Percentiles rank a stretch among this genome's conserved stretches.
These are phyloP conservation scores for Haplosporangium gracile DNA, from an alignment of 192 early-diverging fungal genomes.

Conservation along the genomic window DNA sequence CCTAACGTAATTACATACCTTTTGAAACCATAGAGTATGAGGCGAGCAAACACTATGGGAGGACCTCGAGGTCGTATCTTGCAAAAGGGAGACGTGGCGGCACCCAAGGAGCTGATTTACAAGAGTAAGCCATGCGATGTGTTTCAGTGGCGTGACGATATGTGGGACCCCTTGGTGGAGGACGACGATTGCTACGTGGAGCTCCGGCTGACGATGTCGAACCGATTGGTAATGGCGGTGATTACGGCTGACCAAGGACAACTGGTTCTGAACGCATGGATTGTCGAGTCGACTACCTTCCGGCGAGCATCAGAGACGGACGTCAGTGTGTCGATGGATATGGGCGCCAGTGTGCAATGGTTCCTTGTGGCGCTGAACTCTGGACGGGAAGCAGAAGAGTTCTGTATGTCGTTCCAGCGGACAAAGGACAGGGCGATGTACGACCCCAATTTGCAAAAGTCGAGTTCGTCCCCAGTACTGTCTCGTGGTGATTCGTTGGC, in stretches of 20 bases:
- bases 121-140: slow-evolving; percentile 65
- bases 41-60: slow-evolving; percentile 35
- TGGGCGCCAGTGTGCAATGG: slow-evolving; percentile 61
- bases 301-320: slow-evolving; percentile 60
- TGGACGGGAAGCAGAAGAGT: slow-evolving; percentile 50
- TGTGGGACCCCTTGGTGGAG: slow-evolving; percentile 62
- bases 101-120: slow-evolving; percentile 54
- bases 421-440: slow-evolving; percentile 55
- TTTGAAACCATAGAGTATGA: slow-evolving; percentile 13
- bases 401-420: slow-evolving; percentile 53
- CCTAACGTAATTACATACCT: not conserved
- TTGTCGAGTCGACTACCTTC: slow-evolving; percentile 58
- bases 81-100: slow-evolving; percentile 29
- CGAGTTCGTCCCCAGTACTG: slow-evolving; percentile 26
- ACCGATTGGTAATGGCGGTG: slow-evolving; percentile 60
- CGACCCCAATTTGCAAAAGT: slow-evolving; percentile 35
- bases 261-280: slow-evolving; percentile 69
- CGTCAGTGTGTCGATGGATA: slow-evolving; percentile 63
- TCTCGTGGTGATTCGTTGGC: slow-evolving; percentile 50
- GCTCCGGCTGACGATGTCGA: slow-evolving; percentile 55
- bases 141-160: slow-evolving; percentile 63
- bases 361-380: slow-evolving; percentile 60
- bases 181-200: slow-evolving; percentile 63
- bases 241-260: slow-evolving; percentile 51
- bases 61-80: slow-evolving; percentile 37